Conservation (phyloP, 2,329 filamentous ascomycete species). For the Phoma herbarum region DNA sequence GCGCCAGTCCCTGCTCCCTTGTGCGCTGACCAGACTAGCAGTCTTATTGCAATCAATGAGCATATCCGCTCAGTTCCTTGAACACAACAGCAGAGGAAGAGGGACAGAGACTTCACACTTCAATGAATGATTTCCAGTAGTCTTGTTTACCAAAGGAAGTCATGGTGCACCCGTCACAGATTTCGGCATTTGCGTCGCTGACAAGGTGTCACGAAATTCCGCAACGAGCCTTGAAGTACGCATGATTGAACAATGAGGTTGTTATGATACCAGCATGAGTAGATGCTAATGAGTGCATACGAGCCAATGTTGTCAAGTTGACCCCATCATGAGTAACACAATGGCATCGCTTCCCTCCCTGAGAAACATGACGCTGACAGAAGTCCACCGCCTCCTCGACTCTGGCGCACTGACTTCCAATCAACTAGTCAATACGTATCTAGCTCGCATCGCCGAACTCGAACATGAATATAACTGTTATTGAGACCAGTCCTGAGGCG, state of each 20-base stretch:
- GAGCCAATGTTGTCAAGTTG: neutral
- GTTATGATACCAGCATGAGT: neutral
- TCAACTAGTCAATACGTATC: conserved; percentile 61
- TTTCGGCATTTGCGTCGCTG: neutral
- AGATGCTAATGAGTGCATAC: neutral
- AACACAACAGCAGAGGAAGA: neutral
- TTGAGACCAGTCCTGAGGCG: conserved; percentile 60
- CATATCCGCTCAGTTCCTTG: neutral
- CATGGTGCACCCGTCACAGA: neutral
- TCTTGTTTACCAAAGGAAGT: neutral
- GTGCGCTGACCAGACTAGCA: neutral
- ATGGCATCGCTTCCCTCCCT: neutral
- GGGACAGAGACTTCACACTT: neutral
- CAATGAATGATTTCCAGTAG: neutral
- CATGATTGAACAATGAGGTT: neutral
- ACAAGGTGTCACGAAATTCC: neutral
- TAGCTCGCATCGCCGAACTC: conserved; percentile 63
- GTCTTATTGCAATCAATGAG: neutral
- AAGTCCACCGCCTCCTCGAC: neutral
- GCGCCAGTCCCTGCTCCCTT: neutral
- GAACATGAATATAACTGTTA: conserved; percentile 65
- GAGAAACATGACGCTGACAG: conserved; percentile 1
- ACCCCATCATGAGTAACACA: neutral
- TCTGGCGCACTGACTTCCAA: conserved; percentile 57
- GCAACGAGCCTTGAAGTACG: neutral